Percentiles rank a stretch among this genome's conserved stretches.
These are phyloP conservation scores for Populus deltoides DNA, from an alignment of 345 rosid genomes.

Conservation along the genomic window DNA sequence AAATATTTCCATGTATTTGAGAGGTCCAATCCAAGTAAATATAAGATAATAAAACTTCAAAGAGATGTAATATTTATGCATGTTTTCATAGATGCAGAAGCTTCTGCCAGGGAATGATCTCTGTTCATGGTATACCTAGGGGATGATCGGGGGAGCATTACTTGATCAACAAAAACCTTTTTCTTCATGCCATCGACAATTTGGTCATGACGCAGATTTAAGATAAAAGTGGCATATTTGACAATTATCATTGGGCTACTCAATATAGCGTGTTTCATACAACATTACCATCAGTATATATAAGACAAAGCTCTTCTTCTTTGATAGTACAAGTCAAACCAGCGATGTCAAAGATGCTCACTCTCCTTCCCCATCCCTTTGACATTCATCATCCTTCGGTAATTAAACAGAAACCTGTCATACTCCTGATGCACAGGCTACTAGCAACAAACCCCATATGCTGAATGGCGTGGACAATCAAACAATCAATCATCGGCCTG, in stretches of 20 bases:
- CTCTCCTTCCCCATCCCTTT: neutral
- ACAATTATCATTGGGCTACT: neutral
- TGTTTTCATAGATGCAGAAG: too few relatives aligned
- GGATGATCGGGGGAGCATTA: too few relatives aligned
- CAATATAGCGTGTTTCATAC: neutral
- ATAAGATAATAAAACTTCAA: too few relatives aligned
- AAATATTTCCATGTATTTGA: too few relatives aligned
- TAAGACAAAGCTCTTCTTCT: neutral
- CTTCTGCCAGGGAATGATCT: too few relatives aligned
- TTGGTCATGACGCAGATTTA: too few relatives aligned
- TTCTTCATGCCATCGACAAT: too few relatives aligned
- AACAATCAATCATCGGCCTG: conserved; percentile 51
- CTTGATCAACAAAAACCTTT: too few relatives aligned
- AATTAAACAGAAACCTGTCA: neutral
- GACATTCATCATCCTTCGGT: neutral
- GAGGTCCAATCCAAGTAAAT: too few relatives aligned
- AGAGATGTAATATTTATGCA: too few relatives aligned
- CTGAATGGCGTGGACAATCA: neutral
- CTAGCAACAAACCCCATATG: neutral
- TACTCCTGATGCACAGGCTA: neutral
- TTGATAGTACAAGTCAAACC: neutral
- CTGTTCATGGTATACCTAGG: too few relatives aligned
- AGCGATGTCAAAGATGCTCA: neutral
- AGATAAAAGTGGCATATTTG: too few relatives aligned
- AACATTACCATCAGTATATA: neutral